phyloP scores from a whole-genome alignment of 495 filamentous ascomycete species.

The Trichoderma erinaceum region DNA sequence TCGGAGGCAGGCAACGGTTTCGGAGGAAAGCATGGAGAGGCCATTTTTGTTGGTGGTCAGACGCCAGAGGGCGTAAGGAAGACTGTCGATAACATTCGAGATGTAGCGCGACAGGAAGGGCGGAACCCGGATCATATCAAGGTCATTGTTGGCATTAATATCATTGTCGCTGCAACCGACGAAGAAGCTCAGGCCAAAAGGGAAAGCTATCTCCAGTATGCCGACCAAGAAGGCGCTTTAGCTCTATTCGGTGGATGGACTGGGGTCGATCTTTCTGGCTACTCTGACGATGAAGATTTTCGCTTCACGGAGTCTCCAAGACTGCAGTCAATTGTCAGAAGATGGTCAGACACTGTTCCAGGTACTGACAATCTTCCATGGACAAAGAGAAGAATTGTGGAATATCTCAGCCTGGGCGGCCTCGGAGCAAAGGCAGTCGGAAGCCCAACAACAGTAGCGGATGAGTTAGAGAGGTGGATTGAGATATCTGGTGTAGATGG shows the following conservation, averaged over 20 bases:
- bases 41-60: constrained; percentile 55
- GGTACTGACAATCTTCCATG: constrained; percentile 46
- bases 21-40: constrained; percentile 56
- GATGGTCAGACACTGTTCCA: constrained; percentile 32
- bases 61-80: constrained; percentile 44
- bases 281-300: constrained; percentile 52
- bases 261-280: constrained; percentile 54
- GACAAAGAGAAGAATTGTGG: constrained; percentile 49
- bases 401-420: constrained; percentile 53
- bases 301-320: constrained; percentile 38
- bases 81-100: constrained; percentile 51
- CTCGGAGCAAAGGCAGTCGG: constrained; percentile 49
- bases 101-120: constrained; percentile 43
- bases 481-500: constrained; percentile 58
- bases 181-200: constrained; percentile 52
- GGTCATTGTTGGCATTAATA: constrained; percentile 53
- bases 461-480: constrained; percentile 56
- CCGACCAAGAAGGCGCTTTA: constrained; percentile 49
- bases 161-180: constrained; percentile 51
- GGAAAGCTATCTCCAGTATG: constrained; percentile 45
- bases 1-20: constrained; percentile 53
- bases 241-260: constrained; percentile 58
- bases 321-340: constrained; percentile 10
- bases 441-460: constrained; percentile 51
- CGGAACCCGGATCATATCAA: constrained; percentile 53